Evolutionary conservation across 768 basidiomycete species (phyloP).

Genomic region (Rhizopogon roseolus): DNA sequence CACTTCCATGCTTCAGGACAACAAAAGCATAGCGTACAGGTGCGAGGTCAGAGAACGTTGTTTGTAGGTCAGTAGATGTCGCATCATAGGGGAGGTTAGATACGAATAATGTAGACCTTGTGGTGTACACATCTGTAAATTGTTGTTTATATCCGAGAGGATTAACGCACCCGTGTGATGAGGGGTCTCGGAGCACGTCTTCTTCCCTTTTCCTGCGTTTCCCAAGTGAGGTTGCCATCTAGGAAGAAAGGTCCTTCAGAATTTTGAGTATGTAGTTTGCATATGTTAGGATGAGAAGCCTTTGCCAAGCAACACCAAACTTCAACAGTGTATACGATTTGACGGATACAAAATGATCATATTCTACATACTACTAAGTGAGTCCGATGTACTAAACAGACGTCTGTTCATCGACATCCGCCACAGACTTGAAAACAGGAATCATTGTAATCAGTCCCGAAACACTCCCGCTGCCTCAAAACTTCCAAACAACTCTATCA

Average conservation of each 20-base stretch:
- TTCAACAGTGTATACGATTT: no score
- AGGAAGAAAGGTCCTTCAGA: background rate
- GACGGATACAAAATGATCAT: no score
- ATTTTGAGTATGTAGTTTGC: conserved; percentile 1
- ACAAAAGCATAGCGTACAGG: conserved; percentile 94
- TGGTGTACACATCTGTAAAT: background rate
- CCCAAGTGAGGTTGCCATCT: conserved; percentile 15
- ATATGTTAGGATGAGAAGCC: background rate
- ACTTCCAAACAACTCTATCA: background rate
- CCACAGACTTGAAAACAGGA: background rate
- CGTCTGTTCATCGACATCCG: background rate
- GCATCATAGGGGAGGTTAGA: conserved; percentile 89
- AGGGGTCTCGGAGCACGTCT: background rate
- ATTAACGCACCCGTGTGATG: conserved; percentile 18
- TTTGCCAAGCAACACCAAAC: no score
- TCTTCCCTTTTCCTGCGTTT: conserved; percentile 25
- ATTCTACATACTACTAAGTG: no score
- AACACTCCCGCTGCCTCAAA: background rate
- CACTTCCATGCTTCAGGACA: conserved; percentile 72
- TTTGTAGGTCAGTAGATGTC: conserved; percentile 86
- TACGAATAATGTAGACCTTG: conserved; percentile 84
- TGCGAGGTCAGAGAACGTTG: conserved; percentile 92
- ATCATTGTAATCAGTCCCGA: background rate
- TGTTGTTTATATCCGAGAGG: no score
- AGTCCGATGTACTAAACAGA: no score